Evolutionary conservation across 441 rosid species (phyloP), one percentile per base, ranked within the genome.

Genomic region (Bocquillonia castaneifolia): DNA sequence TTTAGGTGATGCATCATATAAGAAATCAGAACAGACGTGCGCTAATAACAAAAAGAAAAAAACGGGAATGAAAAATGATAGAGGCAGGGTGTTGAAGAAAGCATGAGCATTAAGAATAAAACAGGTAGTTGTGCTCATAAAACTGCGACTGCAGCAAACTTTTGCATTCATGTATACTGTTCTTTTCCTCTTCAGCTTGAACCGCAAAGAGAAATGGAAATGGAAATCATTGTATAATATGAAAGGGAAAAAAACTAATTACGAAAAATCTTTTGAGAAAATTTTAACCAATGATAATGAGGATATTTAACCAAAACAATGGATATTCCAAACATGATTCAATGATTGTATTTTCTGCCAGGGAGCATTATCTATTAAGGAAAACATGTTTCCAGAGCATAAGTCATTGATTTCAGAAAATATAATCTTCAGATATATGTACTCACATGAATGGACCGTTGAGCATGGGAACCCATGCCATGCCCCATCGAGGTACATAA

Each of bases 401-500:
- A 22, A 60, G 25, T 60, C n/a, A 39, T 13, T 23, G 66, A 26
- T 48, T 15, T 26, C 20, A 20, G 58, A 71, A 66, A 62, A 59
- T 17, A 18, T 62, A 71, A 51, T 15, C 29, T 66, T 64, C 50
- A 31, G 28, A 58, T 44, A 70, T 64, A 37, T 31, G 36, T 56
- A 78, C 97, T 86, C 80, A 93, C 98, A 28, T 44, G 63, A 78
- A 82, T 75, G 84, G 78, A 66, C 66, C 72, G 68, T 76, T 78
- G 57, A 85, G 81, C 94, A 89, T 85, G 39, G 98, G 88, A 57
- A 83, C 89, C 98, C 98, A 93, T 50, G 88, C 68, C 81, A 93
- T 80, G 44, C 92, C 95, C 81, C 89, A 69, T 31, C 56, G 74
- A 37, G 96, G 97, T 62, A 89, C 81, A 71, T 85, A 84, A 62